phyloP scores from a whole-genome alignment of 768 basidiomycete species.

The Boletus eberwhitei region DNA sequence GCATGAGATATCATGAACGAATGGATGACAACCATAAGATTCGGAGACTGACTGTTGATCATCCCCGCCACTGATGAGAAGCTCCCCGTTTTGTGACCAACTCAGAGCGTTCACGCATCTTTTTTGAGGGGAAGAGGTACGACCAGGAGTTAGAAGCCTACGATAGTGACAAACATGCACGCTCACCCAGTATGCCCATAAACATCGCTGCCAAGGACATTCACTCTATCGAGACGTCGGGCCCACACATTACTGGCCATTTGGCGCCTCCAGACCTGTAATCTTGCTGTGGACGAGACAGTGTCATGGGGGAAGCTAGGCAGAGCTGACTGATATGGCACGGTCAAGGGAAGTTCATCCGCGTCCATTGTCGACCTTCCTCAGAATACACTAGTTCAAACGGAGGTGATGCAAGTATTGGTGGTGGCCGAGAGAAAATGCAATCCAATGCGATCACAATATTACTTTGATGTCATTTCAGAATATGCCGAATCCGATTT shows the following conservation, averaged over 20 bases:
- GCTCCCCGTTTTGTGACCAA: constrained; percentile 64
- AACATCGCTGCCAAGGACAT: constrained; percentile 61
- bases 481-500: background rate
- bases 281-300: constrained; percentile 22
- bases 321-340: constrained; percentile 1
- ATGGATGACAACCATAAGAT: background rate
- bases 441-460: background rate
- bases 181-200: constrained; percentile 70
- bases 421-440: background rate
- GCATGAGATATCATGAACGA: constrained; percentile 1
- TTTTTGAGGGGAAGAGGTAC: background rate
- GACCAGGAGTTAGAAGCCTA: background rate
- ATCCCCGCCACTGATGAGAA: constrained; percentile 70
- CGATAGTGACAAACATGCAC: constrained; percentile 9
- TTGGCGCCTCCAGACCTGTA: constrained; percentile 22
- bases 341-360: background rate
- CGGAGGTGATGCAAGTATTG: background rate
- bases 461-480: background rate
- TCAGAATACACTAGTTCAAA: background rate
- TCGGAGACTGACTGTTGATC: constrained; percentile 55
- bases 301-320: constrained; percentile 2
- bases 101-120: constrained; percentile 78
- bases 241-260: constrained; percentile 26
- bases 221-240: constrained; percentile 56
- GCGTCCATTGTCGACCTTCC: constrained; percentile 12